Base-by-base conservation (phyloP, 306 rosid genomes). In the Cucurbita maxima region DNA sequence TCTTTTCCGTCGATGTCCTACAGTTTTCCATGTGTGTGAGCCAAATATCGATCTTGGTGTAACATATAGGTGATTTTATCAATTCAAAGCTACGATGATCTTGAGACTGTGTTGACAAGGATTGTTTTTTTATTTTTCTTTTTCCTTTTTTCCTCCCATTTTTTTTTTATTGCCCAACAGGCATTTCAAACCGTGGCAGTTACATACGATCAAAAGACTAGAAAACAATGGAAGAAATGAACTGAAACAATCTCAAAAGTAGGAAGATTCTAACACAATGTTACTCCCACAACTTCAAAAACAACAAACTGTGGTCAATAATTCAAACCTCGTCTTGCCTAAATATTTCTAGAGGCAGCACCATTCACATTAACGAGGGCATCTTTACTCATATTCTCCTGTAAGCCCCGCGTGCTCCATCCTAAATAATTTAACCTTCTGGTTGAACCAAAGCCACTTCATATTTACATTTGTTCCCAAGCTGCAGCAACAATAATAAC, bases 401-500 rank as follows among this genome's bases (percentile, higher is more conserved):
- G 58, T 69, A 69, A 30, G 58, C 44, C 19, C 68, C 47, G 7
- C 14, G 4, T 5, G 8, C 58, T 69, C 43, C 74, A 50, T 50
- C 76, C 74, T 43, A 19, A 22, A 9, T 4, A 51, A 74, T 58
- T 71, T 71, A 71, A 58, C 74, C 30, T 53, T 18, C 44, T 22
- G 73, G 51, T 18, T 37, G 19, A 54, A 47, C 80, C 56, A 58
- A 71, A 34, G 61, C 79, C 36, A 59, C 61, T 72, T 15, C 69
- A 12, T 53, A 81, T 75, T 84, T 83, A 90, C 83, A 81, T 68
- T 16, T 86, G 76, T 83, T 90, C 85, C 96, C 98, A 92, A 2
- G 84, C 98, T 90, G 88, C 84, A 86, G 9, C 77, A 80, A 36
- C 51, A 58, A 59, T 2, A 62, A 53, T 15, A 64, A 47, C 16